Base-by-base conservation (phyloP, 495 filamentous ascomycete species). In the Tuber melanosporum region DNA sequence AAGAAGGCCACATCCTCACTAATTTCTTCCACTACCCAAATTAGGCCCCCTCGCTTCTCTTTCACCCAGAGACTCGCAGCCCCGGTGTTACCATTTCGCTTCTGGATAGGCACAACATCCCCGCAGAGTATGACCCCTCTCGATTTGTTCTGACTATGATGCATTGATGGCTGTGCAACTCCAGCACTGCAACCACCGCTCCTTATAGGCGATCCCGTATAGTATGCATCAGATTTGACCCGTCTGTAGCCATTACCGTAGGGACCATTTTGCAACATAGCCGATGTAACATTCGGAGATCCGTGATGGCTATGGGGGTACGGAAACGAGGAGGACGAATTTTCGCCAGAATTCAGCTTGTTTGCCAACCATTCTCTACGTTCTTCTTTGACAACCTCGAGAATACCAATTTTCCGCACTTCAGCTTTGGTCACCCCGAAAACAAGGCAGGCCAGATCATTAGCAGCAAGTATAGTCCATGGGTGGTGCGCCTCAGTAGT, bases 1-100 rank as follows among this genome's bases (percentile, higher is more conserved):
- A 99, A 80, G 74, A 88, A 87, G 43, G 92, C 94, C 49, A 95
- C 90, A 83, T 99, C 94, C 86, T 99, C 95, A 74, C 93, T 93
- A 73, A 99, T 98, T 84, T 99, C 95, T 85, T 99, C 95, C 7
- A 99, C 83, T 22, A 99, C 95, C 95, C 95, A 99, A 73, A 99
- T 98, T 71, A 99, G 84, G 10, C 94, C 94, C 70, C 94, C 92
- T 69, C 89, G 89, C 83, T 99, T 99, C 84, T 99, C 95, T 86
- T 98, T 98, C 0, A 98, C 95, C 95, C 95, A 99, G 45, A 99
- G 86, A 83, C 94, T 98, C 49, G 95, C 95, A 49, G 94, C 92
- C 2, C 96, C 95, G 0, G 91, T 94, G 26, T 91, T 88, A 12
- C 96, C 96, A 83, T 99, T 96, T 73, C 94, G 90, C 84, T 98